Conservation (phyloP, 495 filamentous ascomycete species). For the Daldinia childiae region DNA sequence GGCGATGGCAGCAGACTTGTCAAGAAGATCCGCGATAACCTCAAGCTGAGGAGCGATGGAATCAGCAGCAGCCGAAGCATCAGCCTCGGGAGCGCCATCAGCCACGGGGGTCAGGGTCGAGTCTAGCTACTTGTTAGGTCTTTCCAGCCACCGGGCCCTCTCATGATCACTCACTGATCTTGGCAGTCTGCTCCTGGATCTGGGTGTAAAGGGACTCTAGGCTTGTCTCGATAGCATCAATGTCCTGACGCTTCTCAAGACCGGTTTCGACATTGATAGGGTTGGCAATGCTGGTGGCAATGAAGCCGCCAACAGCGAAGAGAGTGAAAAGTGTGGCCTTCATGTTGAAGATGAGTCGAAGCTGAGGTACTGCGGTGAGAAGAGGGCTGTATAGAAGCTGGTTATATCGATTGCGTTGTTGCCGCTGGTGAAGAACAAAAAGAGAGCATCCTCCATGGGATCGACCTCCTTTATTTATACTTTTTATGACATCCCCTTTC, state of each 20-base stretch:
- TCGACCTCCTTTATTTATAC: conserved; percentile 42
- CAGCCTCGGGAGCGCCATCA: conserved; percentile 40
- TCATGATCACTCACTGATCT: conserved; percentile 48
- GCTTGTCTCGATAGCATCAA: conserved; percentile 34
- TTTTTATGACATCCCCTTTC: conserved; percentile 3
- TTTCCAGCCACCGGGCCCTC: background rate
- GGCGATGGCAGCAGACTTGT: conserved; percentile 39
- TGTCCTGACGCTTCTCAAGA: conserved; percentile 47
- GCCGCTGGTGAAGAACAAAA: conserved; percentile 28
- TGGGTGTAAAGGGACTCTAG: conserved; percentile 44
- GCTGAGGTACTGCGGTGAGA: background rate
- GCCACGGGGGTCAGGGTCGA: conserved; percentile 29
- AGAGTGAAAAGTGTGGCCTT: conserved; percentile 50
- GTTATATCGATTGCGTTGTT: conserved; percentile 21
- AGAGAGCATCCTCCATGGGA: background rate
- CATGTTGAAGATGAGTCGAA: conserved; percentile 44
- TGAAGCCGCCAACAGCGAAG: conserved; percentile 46
- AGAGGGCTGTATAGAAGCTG: background rate
- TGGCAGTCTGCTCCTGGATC: conserved; percentile 48
- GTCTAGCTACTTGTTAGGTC: conserved; percentile 27
- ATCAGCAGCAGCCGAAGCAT: conserved; percentile 44
- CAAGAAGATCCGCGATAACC: conserved; percentile 47
- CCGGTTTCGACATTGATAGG: conserved; percentile 44
- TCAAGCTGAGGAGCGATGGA: conserved; percentile 48
- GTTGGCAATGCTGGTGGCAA: conserved; percentile 48